Percentiles rank a stretch among this genome's conserved stretches.
Evolutionary conservation across 352 stramenopile genomes (phyloP).

Genomic region (Pythium pyrilobum): DNA sequence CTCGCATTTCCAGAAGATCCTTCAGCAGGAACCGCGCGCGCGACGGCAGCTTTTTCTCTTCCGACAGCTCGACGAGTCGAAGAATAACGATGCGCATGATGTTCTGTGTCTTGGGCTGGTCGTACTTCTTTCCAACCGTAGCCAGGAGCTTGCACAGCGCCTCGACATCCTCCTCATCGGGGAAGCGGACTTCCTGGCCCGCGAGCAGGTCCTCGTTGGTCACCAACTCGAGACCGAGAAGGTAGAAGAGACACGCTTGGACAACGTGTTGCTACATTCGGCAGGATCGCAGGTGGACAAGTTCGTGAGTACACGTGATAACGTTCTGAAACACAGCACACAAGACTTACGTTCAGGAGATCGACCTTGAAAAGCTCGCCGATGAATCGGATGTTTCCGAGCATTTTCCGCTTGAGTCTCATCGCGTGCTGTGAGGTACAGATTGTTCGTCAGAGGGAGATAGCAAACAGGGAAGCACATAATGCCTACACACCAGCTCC

Average conservation of each 20-base stretch:
- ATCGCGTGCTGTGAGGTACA: constrained; percentile 52
- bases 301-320: background rate
- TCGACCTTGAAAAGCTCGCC: constrained; percentile 86
- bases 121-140: constrained; percentile 84
- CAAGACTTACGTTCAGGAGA: constrained; percentile 56
- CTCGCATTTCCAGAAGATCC: constrained; percentile 78
- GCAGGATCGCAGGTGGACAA: background rate
- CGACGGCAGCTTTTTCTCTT: constrained; percentile 65
- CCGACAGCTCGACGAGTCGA: constrained; percentile 76
- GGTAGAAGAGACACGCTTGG: constrained; percentile 74
- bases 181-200: constrained; percentile 66
- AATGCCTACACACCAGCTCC: constrained; percentile 37
- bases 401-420: constrained; percentile 66
- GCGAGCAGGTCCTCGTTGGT: constrained; percentile 37
- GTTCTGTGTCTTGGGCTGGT: constrained; percentile 64
- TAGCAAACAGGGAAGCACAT: background rate
- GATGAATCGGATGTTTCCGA: constrained; percentile 88
- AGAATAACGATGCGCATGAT: constrained; percentile 87
- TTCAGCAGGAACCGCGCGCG: constrained; percentile 78
- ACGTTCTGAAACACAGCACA: background rate
- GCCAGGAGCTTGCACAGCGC: constrained; percentile 83
- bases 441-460: too few species aligned
- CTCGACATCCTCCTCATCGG: constrained; percentile 81
- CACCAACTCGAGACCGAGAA: constrained; percentile 73
- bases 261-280: constrained; percentile 60